Evolutionary conservation across 1,284 basidiomycete species (phyloP).

Genomic region (Pseudozyma tsukubaensis): DNA sequence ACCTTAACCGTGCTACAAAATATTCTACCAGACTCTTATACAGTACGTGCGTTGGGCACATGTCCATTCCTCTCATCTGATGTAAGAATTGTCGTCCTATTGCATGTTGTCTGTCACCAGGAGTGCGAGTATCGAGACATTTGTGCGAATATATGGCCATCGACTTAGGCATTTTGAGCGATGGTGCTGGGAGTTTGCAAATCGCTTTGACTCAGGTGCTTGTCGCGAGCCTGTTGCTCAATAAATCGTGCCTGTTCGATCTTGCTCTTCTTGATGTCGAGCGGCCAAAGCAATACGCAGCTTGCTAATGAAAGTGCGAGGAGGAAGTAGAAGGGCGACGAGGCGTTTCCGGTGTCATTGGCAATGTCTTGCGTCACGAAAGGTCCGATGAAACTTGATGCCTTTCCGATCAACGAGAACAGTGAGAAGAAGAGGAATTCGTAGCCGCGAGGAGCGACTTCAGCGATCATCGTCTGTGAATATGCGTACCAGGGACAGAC

Average conservation of each 20-base stretch:
- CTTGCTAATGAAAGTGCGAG: slow-evolving; percentile 78
- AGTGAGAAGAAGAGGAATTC: slow-evolving; percentile 79
- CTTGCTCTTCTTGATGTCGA: slow-evolving; percentile 76
- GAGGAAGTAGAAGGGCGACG: slow-evolving; percentile 84
- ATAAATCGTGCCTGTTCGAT: slow-evolving; percentile 72
- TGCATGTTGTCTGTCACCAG: too few species aligned
- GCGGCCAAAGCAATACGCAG: slow-evolving; percentile 78
- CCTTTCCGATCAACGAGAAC: slow-evolving; percentile 76
- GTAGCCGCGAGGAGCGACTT: slow-evolving; percentile 76
- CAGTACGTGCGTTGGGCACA: too few species aligned
- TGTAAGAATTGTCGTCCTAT: too few species aligned
- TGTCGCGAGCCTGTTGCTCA: slow-evolving; percentile 29
- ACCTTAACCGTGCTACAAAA: too few species aligned
- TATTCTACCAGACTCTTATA: too few species aligned
- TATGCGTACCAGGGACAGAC: slow-evolving; percentile 89
- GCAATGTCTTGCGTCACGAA: slow-evolving; percentile 74
- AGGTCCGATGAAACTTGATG: slow-evolving; percentile 77
- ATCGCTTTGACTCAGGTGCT: slow-evolving; percentile 12
- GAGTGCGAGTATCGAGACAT: too few species aligned
- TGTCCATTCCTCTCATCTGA: too few species aligned
- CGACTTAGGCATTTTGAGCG: slow-evolving; percentile 1
- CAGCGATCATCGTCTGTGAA: slow-evolving; percentile 85
- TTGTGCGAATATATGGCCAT: too few species aligned
- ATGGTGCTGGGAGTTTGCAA: background rate
- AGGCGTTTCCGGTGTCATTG: slow-evolving; percentile 76